Conservation (phyloP, 2,329 filamentous ascomycete species). For the Fusarium avenaceum region DNA sequence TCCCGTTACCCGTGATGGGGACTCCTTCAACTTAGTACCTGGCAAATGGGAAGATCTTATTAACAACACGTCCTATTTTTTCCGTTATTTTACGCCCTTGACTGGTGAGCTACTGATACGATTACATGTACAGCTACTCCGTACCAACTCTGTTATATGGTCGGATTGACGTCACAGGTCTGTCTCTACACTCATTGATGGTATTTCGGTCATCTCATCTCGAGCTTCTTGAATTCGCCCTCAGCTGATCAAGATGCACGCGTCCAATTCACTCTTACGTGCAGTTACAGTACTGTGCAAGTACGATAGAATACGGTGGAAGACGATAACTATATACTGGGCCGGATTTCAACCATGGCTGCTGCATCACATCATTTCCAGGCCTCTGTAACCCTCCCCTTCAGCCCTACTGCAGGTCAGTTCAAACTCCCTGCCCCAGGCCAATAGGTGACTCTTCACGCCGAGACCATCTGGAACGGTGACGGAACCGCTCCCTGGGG, state of each 20-base stretch:
- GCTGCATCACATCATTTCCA: slow-evolving; percentile 27
- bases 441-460: slow-evolving; percentile 50
- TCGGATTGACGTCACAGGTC: slow-evolving; percentile 13
- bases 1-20: slow-evolving; percentile 1
- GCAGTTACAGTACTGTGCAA: slow-evolving; percentile 11
- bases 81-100: slow-evolving; percentile 11
- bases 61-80: slow-evolving; percentile 8
- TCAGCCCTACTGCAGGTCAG: slow-evolving; percentile 50
- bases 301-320: slow-evolving; percentile 7
- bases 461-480: slow-evolving; percentile 38
- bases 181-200: slow-evolving; percentile 3
- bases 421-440: slow-evolving; percentile 39
- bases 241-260: slow-evolving; percentile 16
- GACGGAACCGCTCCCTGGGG: slow-evolving; percentile 36
- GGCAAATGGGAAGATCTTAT: slow-evolving; percentile 1
- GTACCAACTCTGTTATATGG: not conserved
- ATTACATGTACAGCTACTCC: not conserved
- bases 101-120: slow-evolving; percentile 11
- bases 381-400: slow-evolving; percentile 40
- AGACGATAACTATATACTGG: slow-evolving; percentile 11
- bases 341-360: slow-evolving; percentile 21
- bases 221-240: slow-evolving; percentile 25
- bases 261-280: slow-evolving; percentile 19
- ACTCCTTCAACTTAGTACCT: not conserved
- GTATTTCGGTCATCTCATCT: slow-evolving; percentile 23